A percentile compares a stretch with the other conserved stretches of the same genome.
Conservation (phyloP, 441 rosid species). For the Populus hybrid region DNA sequence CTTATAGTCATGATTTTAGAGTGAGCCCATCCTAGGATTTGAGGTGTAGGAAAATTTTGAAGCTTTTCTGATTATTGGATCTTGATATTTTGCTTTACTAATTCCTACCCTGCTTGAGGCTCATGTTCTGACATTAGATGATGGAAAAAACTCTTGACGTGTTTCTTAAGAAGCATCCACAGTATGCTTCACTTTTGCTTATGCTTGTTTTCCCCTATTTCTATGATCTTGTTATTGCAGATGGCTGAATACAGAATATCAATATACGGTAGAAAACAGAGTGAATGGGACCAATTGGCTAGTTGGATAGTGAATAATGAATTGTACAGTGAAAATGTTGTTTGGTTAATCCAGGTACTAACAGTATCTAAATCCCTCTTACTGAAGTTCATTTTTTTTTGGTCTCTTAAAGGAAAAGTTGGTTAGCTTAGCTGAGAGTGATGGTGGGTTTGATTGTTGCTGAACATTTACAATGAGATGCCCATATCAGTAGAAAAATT, state of each 20-base stretch:
- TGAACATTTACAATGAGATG: too few species aligned
- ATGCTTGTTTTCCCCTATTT: background rate
- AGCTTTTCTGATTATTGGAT: background rate
- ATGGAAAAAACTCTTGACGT: background rate
- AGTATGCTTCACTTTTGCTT: background rate
- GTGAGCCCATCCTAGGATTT: background rate
- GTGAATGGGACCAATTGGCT: slow-evolving; percentile 99
- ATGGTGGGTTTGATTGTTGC: too few species aligned
- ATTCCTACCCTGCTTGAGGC: background rate
- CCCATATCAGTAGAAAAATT: too few species aligned
- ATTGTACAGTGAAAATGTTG: too few species aligned
- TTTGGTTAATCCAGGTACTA: too few species aligned
- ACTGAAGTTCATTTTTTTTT: too few species aligned
- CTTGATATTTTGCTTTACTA: background rate
- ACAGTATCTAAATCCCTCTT: too few species aligned
- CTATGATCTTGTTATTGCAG: slow-evolving; percentile 43
- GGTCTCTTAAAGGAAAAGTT: too few species aligned
- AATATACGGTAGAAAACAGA: slow-evolving; percentile 95
- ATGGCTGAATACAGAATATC: slow-evolving; percentile 99
- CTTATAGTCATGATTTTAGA: background rate
- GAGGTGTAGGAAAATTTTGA: background rate
- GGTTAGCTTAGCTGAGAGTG: too few species aligned
- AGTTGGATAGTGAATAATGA: too few species aligned
- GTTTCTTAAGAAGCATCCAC: background rate
- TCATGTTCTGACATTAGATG: background rate